These are phyloP conservation scores for Irpex sp. DNA, from an alignment of 1,284 basidiomycete genomes.

Conservation along the genomic window DNA sequence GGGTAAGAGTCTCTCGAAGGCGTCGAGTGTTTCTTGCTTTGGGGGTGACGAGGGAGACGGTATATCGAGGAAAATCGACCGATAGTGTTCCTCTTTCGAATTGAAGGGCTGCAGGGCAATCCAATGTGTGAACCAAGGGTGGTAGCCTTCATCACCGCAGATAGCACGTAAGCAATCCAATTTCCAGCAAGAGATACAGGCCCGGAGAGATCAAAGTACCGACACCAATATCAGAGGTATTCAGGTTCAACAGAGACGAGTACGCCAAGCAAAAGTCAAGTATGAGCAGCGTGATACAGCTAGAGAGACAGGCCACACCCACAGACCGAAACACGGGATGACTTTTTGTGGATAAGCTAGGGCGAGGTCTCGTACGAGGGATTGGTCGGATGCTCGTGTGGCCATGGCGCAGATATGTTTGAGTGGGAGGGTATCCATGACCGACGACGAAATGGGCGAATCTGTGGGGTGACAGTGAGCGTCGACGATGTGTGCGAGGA, in stretches of 20 bases:
- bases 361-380: slow-evolving; percentile 59
- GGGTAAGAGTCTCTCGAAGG: slow-evolving; percentile 50
- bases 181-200: no score
- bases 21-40: slow-evolving; percentile 30
- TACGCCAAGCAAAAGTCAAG: neutral
- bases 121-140: slow-evolving; percentile 80
- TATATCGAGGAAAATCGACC: slow-evolving; percentile 45
- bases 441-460: slow-evolving; percentile 41
- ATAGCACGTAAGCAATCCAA: no score
- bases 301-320: neutral
- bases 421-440: slow-evolving; percentile 51
- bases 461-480: slow-evolving; percentile 84
- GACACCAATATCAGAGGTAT: no score
- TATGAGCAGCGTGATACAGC: neutral
- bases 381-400: slow-evolving; percentile 58
- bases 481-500: slow-evolving; percentile 67
- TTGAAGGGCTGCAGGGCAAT: slow-evolving; percentile 43
- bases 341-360: slow-evolving; percentile 57
- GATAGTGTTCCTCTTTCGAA: slow-evolving; percentile 68
- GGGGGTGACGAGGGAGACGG: slow-evolving; percentile 16
- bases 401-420: slow-evolving; percentile 72
- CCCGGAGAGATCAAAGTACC: no score
- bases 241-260: neutral
- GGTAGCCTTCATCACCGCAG: slow-evolving; percentile 51
- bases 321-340: slow-evolving; percentile 73